These are phyloP conservation scores for Cytospora leucostoma DNA, from an alignment of 2,329 filamentous ascomycete species.

Conservation along the genomic window DNA sequence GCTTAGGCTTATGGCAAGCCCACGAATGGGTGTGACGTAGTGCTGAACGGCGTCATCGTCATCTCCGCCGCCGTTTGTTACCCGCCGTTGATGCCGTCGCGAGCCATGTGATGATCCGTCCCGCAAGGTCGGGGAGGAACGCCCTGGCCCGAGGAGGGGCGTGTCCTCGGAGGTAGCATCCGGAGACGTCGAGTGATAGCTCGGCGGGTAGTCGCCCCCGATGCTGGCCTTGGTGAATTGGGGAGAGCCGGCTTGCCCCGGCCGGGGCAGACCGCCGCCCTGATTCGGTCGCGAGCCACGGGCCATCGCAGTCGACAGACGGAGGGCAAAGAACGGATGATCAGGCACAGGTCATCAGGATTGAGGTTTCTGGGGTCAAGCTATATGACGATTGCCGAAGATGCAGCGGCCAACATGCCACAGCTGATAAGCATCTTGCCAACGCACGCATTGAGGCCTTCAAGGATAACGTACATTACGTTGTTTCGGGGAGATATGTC, in stretches of 20 bases:
- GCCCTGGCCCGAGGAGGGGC: constrained; percentile 34
- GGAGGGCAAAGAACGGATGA: not conserved
- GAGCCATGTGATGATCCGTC: constrained; percentile 29
- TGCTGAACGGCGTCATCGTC: constrained; percentile 21
- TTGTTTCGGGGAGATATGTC: not conserved
- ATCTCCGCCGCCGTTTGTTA: too few relatives aligned
- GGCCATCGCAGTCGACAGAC: not conserved
- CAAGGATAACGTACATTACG: not conserved
- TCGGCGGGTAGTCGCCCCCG: constrained; percentile 2
- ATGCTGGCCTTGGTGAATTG: not conserved
- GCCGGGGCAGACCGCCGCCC: not conserved
- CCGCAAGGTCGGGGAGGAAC: constrained; percentile 30
- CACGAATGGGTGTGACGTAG: constrained; percentile 37
- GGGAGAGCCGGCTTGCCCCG: not conserved
- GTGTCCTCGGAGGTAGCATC: constrained; percentile 33
- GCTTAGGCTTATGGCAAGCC: constrained; percentile 51
- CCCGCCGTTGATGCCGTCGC: not conserved
- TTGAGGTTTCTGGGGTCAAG: not conserved
- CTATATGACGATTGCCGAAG: not conserved
- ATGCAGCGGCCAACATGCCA: not conserved
- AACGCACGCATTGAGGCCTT: not conserved
- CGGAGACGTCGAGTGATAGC: constrained; percentile 8
- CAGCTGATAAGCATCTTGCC: not conserved
- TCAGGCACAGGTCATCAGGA: not conserved
- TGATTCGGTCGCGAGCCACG: not conserved